Percentiles rank a stretch among this genome's conserved stretches.
Conservation (phyloP, 1,284 basidiomycete genomes). For the Volvariella surrecta region DNA sequence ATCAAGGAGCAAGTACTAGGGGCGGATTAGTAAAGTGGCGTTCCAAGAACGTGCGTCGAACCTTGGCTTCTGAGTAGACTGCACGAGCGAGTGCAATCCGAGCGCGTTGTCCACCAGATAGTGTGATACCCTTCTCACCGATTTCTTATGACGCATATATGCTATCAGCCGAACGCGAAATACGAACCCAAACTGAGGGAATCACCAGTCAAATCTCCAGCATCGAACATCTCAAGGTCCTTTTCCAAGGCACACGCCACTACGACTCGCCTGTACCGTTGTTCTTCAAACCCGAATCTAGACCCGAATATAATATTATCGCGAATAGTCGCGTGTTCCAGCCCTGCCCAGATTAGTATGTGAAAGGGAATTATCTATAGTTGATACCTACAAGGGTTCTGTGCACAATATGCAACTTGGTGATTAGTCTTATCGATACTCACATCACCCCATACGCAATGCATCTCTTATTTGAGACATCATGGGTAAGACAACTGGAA, state of each 20-base stretch:
- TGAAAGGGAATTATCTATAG: slow-evolving; percentile 6
- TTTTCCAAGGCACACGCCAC: slow-evolving; percentile 73
- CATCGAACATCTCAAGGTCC: slow-evolving; percentile 72
- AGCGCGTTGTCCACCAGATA: slow-evolving; percentile 45
- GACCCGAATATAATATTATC: slow-evolving; percentile 82
- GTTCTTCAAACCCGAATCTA: slow-evolving; percentile 52
- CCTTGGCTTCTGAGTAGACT: slow-evolving; percentile 45
- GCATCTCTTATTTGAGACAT: slow-evolving; percentile 48
- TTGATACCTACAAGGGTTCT: slow-evolving; percentile 52
- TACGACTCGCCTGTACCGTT: slow-evolving; percentile 65
- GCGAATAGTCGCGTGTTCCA: slow-evolving; percentile 69
- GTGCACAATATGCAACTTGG: slow-evolving; percentile 58
- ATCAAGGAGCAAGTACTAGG: slow-evolving; percentile 72
- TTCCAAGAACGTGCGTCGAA: slow-evolving; percentile 32
- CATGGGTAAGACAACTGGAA: neutral
- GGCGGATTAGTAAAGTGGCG: too few relatives aligned
- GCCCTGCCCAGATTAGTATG: slow-evolving; percentile 42
- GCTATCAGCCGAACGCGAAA: neutral
- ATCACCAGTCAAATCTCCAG: slow-evolving; percentile 73
- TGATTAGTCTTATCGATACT: slow-evolving; percentile 56
- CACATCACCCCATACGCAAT: slow-evolving; percentile 50
- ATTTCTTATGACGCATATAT: too few relatives aligned
- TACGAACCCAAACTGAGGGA: too few relatives aligned
- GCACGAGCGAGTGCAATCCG: slow-evolving; percentile 35
- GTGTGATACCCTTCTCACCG: slow-evolving; percentile 71